Conservation (phyloP, 1,284 basidiomycete species). For the Mycosarcoma maydis region DNA sequence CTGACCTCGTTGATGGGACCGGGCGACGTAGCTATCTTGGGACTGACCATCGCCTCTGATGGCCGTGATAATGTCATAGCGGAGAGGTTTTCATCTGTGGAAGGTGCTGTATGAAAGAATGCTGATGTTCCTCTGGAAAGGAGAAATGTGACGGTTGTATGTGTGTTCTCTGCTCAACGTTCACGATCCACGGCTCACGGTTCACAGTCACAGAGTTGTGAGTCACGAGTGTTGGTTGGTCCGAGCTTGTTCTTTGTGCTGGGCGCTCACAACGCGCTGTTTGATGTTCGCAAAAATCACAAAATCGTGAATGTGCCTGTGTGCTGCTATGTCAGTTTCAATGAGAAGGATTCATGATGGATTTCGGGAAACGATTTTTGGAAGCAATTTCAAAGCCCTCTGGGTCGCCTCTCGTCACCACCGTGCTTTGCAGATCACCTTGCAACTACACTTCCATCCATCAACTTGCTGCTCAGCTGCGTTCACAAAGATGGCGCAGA, state of each 20-base stretch:
- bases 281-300: too few relatives aligned
- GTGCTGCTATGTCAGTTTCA: background rate
- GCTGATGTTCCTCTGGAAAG: too few relatives aligned
- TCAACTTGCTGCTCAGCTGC: constrained; percentile 5
- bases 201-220: too few relatives aligned
- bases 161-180: too few relatives aligned
- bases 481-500: constrained; percentile 46
- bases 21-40: constrained; percentile 6
- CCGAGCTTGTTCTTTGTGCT: constrained; percentile 16
- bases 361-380: background rate
- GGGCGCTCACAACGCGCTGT: too few relatives aligned
- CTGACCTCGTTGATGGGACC: constrained; percentile 1
- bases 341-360: background rate
- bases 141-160: too few relatives aligned
- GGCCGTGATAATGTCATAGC: constrained; percentile 23
- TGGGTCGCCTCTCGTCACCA: background rate
- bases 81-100: constrained; percentile 1
- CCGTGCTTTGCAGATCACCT: too few relatives aligned
- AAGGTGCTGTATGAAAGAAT: background rate
- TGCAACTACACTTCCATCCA: too few relatives aligned
- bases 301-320: too few relatives aligned
- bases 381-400: background rate
- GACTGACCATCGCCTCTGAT: background rate
- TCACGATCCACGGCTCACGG: too few relatives aligned
- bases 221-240: constrained; percentile 10